Percentiles rank a stretch among this genome's conserved stretches.
Evolutionary conservation across 2,329 filamentous ascomycete genomes (phyloP).

Genomic region (Phoma herbarum): DNA sequence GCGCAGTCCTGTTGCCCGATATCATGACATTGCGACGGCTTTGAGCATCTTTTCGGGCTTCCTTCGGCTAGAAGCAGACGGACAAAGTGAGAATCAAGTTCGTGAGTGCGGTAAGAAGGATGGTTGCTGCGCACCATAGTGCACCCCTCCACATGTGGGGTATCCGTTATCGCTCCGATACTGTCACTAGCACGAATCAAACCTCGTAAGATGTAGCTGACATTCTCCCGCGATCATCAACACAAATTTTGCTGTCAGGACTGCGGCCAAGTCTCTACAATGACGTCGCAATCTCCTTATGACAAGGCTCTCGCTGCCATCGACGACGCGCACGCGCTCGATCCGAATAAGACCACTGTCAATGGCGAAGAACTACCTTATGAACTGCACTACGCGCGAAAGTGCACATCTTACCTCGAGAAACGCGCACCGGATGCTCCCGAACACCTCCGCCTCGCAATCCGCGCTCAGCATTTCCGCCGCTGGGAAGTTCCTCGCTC

Average conservation of each 20-base stretch:
- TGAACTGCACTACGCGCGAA: conserved; percentile 82
- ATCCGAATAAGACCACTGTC: conserved; percentile 66
- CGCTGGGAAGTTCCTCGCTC: conserved; percentile 84
- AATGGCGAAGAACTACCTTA: conserved; percentile 66
- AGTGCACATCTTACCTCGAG: conserved; percentile 79
- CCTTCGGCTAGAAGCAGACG: no score
- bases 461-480: conserved; percentile 84
- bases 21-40: no score
- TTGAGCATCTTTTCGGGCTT: no score
- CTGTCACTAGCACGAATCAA: not conserved
- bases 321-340: conserved; percentile 74
- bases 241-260: not conserved
- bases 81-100: no score
- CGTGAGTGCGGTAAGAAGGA: no score
- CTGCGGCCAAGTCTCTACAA: not conserved
- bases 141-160: no score
- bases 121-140: no score
- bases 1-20: no score
- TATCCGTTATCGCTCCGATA: conserved; percentile 1
- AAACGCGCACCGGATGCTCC: conserved; percentile 69
- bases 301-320: conserved; percentile 69
- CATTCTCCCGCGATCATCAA: not conserved
- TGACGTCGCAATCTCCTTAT: conserved; percentile 32
- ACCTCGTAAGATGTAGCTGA: not conserved
- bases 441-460: conserved; percentile 74